Percentiles rank a stretch among this genome's conserved stretches.
Evolutionary conservation across 805 yeast genomes (phyloP).

Genomic region (Metschnikowia koreensis): DNA sequence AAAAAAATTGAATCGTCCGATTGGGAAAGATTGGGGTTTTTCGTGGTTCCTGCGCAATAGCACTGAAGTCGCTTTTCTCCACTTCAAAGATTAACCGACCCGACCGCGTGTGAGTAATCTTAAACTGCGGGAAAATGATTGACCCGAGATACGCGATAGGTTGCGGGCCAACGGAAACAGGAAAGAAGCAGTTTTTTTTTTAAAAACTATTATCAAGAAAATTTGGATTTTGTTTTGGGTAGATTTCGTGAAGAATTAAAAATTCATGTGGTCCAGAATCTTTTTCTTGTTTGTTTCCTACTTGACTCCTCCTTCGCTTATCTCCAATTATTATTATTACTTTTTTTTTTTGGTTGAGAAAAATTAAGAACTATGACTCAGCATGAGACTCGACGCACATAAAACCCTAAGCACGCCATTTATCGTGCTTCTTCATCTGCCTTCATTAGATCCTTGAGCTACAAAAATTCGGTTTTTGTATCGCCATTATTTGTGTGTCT

Average conservation of each 20-base stretch:
- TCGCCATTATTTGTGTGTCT: too few relatives aligned
- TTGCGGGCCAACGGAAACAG: not conserved
- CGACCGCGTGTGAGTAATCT: constrained; percentile 9
- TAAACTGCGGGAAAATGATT: constrained; percentile 7
- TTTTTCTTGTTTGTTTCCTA: too few relatives aligned
- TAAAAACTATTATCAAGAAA: not conserved
- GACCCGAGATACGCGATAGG: constrained; percentile 4
- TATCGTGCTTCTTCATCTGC: not conserved
- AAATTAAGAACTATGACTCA: not conserved
- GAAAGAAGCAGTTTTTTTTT: not conserved
- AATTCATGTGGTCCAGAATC: too few relatives aligned
- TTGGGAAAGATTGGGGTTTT: not conserved
- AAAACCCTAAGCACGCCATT: not conserved
- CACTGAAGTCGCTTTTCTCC: not conserved
- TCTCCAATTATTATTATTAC: too few relatives aligned
- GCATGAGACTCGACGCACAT: not conserved
- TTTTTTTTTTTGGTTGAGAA: not conserved
- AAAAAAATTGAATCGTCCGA: not conserved
- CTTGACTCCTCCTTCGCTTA: not conserved
- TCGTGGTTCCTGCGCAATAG: constrained; percentile 1
- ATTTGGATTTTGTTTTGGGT: not conserved
- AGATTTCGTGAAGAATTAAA: too few relatives aligned
- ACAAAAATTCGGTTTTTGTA: too few relatives aligned
- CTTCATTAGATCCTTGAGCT: too few relatives aligned
- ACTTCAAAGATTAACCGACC: not conserved